phyloP scores from a whole-genome alignment of 495 filamentous ascomycete species.

The Talaromyces ruber region DNA sequence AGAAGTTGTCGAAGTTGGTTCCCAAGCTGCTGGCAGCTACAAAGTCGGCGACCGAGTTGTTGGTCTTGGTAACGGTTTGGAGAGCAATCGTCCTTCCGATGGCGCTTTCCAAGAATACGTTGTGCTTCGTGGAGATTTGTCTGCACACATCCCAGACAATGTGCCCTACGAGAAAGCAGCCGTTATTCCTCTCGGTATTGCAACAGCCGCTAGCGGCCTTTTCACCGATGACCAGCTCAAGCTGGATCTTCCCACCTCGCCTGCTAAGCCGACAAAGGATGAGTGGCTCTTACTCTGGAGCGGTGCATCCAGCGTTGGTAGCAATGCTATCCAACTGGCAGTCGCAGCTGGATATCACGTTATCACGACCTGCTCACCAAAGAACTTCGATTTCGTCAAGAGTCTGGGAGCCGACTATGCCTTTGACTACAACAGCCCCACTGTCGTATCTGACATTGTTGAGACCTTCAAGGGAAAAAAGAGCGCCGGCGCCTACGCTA shows the following conservation, averaged over 20 bases:
- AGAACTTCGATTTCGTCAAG: constrained; percentile 33
- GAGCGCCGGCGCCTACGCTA: neutral
- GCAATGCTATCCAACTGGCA: constrained; percentile 31
- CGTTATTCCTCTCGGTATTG: constrained; percentile 26
- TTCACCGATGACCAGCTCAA: neutral
- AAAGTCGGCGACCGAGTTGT: constrained; percentile 35
- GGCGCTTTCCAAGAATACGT: constrained; percentile 33
- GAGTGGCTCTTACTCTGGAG: constrained; percentile 36
- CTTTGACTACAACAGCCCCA: constrained; percentile 33
- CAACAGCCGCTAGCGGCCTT: constrained; percentile 18
- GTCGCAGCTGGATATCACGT: constrained; percentile 31
- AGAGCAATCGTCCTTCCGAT: constrained; percentile 18
- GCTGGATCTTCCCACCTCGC: constrained; percentile 2
- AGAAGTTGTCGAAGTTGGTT: constrained; percentile 26
- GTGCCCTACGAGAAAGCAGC: constrained; percentile 30
- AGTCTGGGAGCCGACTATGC: constrained; percentile 32
- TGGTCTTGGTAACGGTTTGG: constrained; percentile 13
- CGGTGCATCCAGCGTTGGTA: constrained; percentile 35
- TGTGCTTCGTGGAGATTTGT: constrained; percentile 15
- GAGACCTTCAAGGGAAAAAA: constrained; percentile 1
- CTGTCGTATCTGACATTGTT: constrained; percentile 21
- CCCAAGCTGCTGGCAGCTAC: constrained; percentile 17
- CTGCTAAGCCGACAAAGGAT: neutral
- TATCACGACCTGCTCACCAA: constrained; percentile 34
- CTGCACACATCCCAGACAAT: constrained; percentile 22